Base-by-base conservation (phyloP, 257 asterid genomes). In the Coffea canephora region DNA sequence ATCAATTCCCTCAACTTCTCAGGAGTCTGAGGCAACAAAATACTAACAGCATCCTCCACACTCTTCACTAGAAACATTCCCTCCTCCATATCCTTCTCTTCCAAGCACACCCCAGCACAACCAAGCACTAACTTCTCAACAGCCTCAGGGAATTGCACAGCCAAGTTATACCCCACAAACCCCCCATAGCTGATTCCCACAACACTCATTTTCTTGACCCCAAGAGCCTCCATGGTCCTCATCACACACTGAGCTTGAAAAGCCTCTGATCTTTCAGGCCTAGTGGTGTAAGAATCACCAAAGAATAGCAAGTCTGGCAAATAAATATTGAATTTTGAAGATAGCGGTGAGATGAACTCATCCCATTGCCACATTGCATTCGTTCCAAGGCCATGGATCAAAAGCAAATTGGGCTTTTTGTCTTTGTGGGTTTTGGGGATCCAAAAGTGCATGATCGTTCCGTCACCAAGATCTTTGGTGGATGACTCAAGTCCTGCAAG, bases 321-420 rank as follows among this genome's bases (percentile, higher is more conserved):
- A 85, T 85, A 93, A 66, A 91, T 88, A 73, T 92, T 93, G 98
- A 89, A 93, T 52, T 80, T 81, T 50, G 92, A 77, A 41, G 96
- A 69, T n/a, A 93, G 85, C 7, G 97, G 92, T 9, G 93, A 87
- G 25, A 92, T 82, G 88, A 91, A 89, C 46, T 91, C 90, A 81
- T 85, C 86, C 96, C 97, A 92, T 75, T 94, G 98, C 98, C 97
- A 94, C 95, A 93, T 91, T 73, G 97, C 96, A 85, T 93, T 93
- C 65, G 97, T 94, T 71, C 97, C 97, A 34, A 94, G 61, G 1
- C 97, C 97, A 59, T 94, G 98, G 77, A 93, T 87, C 69, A 93
- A 91, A 76, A 94, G 67, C 8, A 93, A 34, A 36, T 82, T 87
- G 77, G 94, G 93, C 76, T 83, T 92, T 1, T 82, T 69, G 59